Evolutionary conservation across 176 grass and related monocot genomes (phyloP).

Genomic region (Carex cristatella): DNA sequence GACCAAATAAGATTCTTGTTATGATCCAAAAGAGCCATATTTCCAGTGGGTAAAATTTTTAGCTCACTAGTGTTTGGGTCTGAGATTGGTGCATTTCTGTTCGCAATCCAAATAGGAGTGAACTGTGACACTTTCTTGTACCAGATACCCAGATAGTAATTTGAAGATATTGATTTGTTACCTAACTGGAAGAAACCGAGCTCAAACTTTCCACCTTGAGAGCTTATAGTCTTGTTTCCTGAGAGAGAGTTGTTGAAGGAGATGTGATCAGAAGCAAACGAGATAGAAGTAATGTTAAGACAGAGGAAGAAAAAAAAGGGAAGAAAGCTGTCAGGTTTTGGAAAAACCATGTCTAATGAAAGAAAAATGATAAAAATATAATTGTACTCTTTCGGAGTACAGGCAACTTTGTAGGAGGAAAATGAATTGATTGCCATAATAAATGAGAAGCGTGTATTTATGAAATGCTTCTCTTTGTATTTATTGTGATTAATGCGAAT

Average conservation of each 20-base stretch:
- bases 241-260: neutral
- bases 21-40: constrained; percentile 28
- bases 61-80: constrained; percentile 18
- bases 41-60: constrained; percentile 30
- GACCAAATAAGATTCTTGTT: constrained; percentile 18
- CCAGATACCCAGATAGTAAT: constrained; percentile 44
- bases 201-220: constrained; percentile 8
- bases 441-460: neutral
- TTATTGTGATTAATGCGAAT: neutral
- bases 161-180: neutral
- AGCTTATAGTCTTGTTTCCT: neutral
- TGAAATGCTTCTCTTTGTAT: neutral
- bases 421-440: neutral
- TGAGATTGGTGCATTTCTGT: constrained; percentile 19
- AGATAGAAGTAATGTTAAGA: neutral
- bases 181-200: neutral
- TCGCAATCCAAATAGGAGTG: constrained; percentile 33
- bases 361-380: neutral
- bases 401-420: neutral
- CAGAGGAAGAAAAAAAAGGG: neutral
- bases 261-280: neutral
- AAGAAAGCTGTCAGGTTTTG: neutral
- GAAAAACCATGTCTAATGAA: constrained; percentile 8
- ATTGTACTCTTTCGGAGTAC: neutral
- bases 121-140: constrained; percentile 34